Evolutionary conservation across 345 rosid genomes (phyloP).

Genomic region (Clarkia xantiana): DNA sequence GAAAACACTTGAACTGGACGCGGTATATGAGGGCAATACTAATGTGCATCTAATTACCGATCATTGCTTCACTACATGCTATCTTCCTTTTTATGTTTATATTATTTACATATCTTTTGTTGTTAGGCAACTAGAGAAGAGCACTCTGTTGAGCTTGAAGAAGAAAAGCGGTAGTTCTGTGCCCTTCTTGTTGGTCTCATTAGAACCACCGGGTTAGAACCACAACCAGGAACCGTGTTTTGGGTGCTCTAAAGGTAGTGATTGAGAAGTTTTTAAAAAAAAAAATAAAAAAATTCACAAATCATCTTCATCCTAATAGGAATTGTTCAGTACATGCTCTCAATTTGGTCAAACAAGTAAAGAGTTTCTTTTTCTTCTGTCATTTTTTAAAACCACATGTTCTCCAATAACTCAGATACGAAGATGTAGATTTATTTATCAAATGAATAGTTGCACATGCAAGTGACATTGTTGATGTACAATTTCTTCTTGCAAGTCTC

Average conservation of each 20-base stretch:
- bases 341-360: no score
- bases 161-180: slow-evolving; percentile 56
- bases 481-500: no score
- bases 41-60: slow-evolving; percentile 28
- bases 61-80: no score
- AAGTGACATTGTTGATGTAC: no score
- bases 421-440: no score
- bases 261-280: neutral
- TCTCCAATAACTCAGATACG: no score
- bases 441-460: no score
- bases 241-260: slow-evolving; percentile 55
- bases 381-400: no score
- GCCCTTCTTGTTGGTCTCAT: slow-evolving; percentile 71
- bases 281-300: no score
- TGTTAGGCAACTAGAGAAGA: slow-evolving; percentile 78
- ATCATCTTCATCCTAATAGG: neutral
- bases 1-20: slow-evolving; percentile 53
- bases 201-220: slow-evolving; percentile 51
- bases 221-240: slow-evolving; percentile 66
- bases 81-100: neutral
- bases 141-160: slow-evolving; percentile 57
- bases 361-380: no score
- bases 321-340: neutral
- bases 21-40: no score
- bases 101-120: no score